Evolutionary conservation across 345 rosid genomes (phyloP), one percentile per base, ranked within the genome.

Genomic region (Euphorbia peplus): DNA sequence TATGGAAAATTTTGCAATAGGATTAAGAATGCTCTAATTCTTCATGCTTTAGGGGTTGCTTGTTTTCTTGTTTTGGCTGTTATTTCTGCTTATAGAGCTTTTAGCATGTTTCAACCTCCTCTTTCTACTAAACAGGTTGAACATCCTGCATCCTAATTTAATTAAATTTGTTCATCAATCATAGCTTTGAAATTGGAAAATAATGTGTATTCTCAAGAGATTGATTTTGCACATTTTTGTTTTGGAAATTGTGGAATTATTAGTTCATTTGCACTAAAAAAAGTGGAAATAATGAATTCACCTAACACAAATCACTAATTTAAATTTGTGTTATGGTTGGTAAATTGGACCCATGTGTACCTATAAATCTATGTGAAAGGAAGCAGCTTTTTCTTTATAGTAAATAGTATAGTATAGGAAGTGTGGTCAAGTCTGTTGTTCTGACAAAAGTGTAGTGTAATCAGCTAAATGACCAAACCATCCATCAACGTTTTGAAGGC

Each of bases 11-110:
- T 83, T 57, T 91, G 96, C 83, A 62, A 68, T 13, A 83, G 71
- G 74, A 80, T 88, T 80, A 78, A 79, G 72, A 60, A 78, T 55
- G 89, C 95, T 19, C 72, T 86, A 70, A 68, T 85, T 47, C 81
- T 93, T 74, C 97, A 95, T 76, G 84, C 72, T 58, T 41, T 86
- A 73, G 82, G 76, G 50, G 79, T 91, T 46, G 48, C 67, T 73
- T 88, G 86, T 63, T 90, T 87, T 78, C 62, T 91, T 42, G 19
- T 78, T 68, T 80, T 91, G 16, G 87, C 96, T 48, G 76, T 81
- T 0, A 90, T 86, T 63, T 95, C 99, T 39, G 95, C 93, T 67
- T 91, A 77, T 65, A 85, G 95, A 81, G 83, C 84, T 63, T 90
- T 95, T 65, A 83, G 85, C 70, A 25, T 72, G 56, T 88, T 84